Percentiles rank a stretch among this genome's conserved stretches.
Evolutionary conservation across 495 filamentous ascomycete genomes (phyloP).

Genomic region (Penicillium roqueforti): DNA sequence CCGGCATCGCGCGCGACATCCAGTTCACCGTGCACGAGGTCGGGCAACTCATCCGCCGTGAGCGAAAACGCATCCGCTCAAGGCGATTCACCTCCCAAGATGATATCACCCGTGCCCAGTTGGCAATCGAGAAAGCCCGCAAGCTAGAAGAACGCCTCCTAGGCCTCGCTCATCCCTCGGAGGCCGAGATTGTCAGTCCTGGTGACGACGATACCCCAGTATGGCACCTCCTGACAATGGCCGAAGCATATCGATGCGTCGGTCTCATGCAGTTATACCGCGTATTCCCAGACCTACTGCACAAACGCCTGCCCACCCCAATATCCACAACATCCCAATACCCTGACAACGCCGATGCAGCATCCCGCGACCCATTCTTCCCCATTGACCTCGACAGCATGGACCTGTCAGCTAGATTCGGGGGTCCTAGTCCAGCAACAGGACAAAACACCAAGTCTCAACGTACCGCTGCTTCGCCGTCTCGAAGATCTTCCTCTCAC

Average conservation of each 20-base stretch:
- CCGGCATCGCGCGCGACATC: conserved; percentile 52
- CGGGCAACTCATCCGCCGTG: conserved; percentile 47
- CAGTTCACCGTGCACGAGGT: conserved; percentile 54
- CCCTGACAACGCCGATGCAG: neutral
- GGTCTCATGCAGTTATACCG: conserved; percentile 54
- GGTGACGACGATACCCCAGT: conserved; percentile 54
- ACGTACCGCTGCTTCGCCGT: neutral
- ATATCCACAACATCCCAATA: conserved; percentile 12
- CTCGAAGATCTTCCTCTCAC: conserved; percentile 1
- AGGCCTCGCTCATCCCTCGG: conserved; percentile 43
- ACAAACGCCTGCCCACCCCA: conserved; percentile 34
- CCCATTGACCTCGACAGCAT: conserved; percentile 28
- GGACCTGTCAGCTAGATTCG: conserved; percentile 22
- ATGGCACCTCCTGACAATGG: conserved; percentile 53
- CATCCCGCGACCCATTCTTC: conserved; percentile 26
- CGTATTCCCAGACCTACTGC: conserved; percentile 50
- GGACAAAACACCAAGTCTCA: conserved; percentile 1
- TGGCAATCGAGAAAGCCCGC: conserved; percentile 43
- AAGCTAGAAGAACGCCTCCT: conserved; percentile 51
- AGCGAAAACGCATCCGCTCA: conserved; percentile 41
- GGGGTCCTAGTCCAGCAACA: neutral
- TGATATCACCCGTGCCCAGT: conserved; percentile 39
- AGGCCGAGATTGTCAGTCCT: conserved; percentile 48
- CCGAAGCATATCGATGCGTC: conserved; percentile 53
- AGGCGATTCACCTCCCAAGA: conserved; percentile 35